Evolutionary conservation across 169 alveolate genomes (phyloP).

Genomic region (Hepatocystis sp.): DNA sequence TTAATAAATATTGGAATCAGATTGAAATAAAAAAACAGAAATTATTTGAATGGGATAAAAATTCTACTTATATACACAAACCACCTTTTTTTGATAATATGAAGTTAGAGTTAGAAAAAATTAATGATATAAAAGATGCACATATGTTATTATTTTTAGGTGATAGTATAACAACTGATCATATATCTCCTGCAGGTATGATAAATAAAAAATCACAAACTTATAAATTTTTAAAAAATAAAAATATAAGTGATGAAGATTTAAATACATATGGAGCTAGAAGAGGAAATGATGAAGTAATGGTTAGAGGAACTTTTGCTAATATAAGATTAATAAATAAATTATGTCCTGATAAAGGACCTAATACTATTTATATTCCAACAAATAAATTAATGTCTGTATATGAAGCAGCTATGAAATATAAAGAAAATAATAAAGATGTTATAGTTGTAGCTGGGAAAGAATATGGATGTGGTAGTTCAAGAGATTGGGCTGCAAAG

Average conservation of each 20-base stretch:
- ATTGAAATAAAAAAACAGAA: slow-evolving; percentile 91
- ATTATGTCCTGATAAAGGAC: slow-evolving; percentile 93
- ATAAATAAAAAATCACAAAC: slow-evolving; percentile 96
- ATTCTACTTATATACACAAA: slow-evolving; percentile 95
- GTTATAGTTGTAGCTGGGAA: slow-evolving; percentile 93
- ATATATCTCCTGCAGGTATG: slow-evolving; percentile 98
- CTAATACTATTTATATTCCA: slow-evolving; percentile 94
- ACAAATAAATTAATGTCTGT: slow-evolving; percentile 90
- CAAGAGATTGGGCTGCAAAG: slow-evolving; percentile 99
- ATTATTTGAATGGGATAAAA: slow-evolving; percentile 93
- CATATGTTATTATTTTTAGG: slow-evolving; percentile 89
- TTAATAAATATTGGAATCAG: slow-evolving; percentile 94
- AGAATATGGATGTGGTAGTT: slow-evolving; percentile 97
- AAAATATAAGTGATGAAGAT: slow-evolving; percentile 92
- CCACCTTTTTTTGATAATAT: slow-evolving; percentile 95
- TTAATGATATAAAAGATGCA: slow-evolving; percentile 83
- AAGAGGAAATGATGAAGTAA: slow-evolving; percentile 97
- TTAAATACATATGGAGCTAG: slow-evolving; percentile 97
- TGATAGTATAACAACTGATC: slow-evolving; percentile 98
- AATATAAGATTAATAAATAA: slow-evolving; percentile 95
- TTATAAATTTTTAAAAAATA: slow-evolving; percentile 89
- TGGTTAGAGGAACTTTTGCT: slow-evolving; percentile 98
- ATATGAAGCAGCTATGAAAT: slow-evolving; percentile 94
- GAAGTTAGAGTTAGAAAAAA: slow-evolving; percentile 52
- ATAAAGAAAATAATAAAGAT: slow-evolving; percentile 76